Evolutionary conservation across 441 rosid genomes (phyloP).

Genomic region (Rhodomyrtus psidioides): DNA sequence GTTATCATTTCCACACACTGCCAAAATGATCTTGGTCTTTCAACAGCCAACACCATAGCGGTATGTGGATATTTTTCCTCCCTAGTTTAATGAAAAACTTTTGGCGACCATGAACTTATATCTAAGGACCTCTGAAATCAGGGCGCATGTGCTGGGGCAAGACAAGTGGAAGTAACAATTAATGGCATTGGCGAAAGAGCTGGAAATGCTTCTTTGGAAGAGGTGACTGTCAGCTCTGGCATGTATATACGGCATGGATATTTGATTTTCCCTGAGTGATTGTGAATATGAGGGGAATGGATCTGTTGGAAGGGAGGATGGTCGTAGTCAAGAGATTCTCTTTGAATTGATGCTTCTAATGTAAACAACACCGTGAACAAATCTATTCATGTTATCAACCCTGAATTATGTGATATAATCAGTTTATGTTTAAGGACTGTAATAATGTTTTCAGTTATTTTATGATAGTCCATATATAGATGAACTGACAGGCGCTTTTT

Average conservation of each 20-base stretch:
- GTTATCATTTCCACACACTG: slow-evolving; percentile 84
- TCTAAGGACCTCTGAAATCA: slow-evolving; percentile 20
- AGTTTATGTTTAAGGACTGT: not conserved
- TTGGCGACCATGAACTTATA: slow-evolving; percentile 7
- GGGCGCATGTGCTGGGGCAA: slow-evolving; percentile 88
- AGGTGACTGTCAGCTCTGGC: slow-evolving; percentile 30
- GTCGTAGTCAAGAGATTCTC: not conserved
- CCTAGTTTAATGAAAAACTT: not conserved
- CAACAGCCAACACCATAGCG: slow-evolving; percentile 86
- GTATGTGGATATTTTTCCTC: slow-evolving; percentile 27
- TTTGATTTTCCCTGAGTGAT: not conserved
- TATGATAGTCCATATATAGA: not conserved
- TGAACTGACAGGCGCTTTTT: not conserved
- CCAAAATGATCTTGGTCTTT: slow-evolving; percentile 97
- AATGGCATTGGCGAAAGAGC: slow-evolving; percentile 98
- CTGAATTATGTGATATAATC: not conserved
- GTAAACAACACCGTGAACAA: not conserved
- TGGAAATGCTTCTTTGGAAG: slow-evolving; percentile 96
- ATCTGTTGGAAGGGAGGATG: not conserved
- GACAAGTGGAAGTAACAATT: slow-evolving; percentile 87
- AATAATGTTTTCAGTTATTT: not conserved
- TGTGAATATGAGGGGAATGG: not conserved
- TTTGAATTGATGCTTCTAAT: not conserved
- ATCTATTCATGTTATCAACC: not conserved
- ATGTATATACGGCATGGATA: not conserved